These are phyloP conservation scores for Blastocystis sp. DNA, from an alignment of 352 stramenopile genomes.

Conservation along the genomic window DNA sequence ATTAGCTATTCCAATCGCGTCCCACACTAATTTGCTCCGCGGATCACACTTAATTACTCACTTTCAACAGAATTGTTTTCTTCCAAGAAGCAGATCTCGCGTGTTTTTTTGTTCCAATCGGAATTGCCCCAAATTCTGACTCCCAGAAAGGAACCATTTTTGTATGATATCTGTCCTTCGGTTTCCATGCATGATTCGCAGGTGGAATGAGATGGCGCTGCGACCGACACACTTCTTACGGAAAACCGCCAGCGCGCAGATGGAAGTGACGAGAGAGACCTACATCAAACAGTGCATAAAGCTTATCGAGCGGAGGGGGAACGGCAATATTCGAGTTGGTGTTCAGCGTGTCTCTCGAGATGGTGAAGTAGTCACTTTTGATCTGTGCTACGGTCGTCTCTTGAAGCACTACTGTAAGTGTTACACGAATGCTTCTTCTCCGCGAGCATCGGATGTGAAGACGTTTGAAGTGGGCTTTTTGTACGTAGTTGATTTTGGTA, in stretches of 20 bases:
- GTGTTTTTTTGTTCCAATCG: no score
- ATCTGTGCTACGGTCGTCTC: constrained; percentile 25
- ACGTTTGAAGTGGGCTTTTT: constrained; percentile 43
- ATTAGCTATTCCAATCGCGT: no score
- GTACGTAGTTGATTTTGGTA: neutral
- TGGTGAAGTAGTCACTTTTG: neutral
- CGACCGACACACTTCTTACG: neutral
- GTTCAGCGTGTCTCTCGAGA: neutral
- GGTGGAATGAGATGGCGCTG: no score
- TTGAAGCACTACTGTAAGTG: constrained; percentile 44
- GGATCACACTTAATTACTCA: no score
- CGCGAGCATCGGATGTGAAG: neutral
- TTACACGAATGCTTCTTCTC: neutral
- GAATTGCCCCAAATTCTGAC: no score
- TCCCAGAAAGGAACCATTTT: no score
- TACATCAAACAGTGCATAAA: constrained; percentile 39
- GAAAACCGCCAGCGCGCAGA: neutral
- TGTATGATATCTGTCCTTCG: no score
- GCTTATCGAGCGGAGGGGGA: constrained; percentile 7
- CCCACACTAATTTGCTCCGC: no score
- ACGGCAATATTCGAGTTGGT: constrained; percentile 12
- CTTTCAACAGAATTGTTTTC: no score
- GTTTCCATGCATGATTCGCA: no score
- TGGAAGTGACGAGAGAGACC: neutral
- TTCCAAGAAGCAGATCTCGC: no score